These are phyloP conservation scores for Leccinum fallax DNA, from an alignment of 1,284 basidiomycete genomes.

Conservation along the genomic window DNA sequence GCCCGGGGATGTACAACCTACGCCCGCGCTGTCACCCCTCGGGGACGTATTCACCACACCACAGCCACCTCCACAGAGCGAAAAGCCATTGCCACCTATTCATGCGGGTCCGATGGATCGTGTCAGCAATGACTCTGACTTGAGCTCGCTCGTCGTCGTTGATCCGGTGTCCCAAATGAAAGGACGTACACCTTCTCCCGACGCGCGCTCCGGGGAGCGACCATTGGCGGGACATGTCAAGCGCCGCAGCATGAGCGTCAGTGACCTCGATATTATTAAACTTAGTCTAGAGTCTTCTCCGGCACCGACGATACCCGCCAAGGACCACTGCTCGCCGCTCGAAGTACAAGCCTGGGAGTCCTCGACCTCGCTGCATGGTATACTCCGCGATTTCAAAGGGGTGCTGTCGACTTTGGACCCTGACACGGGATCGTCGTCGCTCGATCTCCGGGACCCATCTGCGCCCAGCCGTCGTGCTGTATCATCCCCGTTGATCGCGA, in stretches of 20 bases:
- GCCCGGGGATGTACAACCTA: slow-evolving; percentile 48
- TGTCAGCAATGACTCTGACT: slow-evolving; percentile 48
- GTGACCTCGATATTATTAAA: slow-evolving; percentile 63
- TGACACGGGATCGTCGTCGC: slow-evolving; percentile 44
- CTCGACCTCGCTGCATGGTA: slow-evolving; percentile 53
- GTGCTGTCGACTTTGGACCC: slow-evolving; percentile 67
- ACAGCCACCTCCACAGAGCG: slow-evolving; percentile 35
- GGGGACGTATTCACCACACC: slow-evolving; percentile 53
- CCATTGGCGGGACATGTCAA: slow-evolving; percentile 42
- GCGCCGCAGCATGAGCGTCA: slow-evolving; percentile 75
- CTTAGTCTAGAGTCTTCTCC: slow-evolving; percentile 40
- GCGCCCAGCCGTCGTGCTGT: slow-evolving; percentile 50
- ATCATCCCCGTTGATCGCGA: slow-evolving; percentile 28
- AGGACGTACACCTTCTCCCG: slow-evolving; percentile 28
- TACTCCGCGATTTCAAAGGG: slow-evolving; percentile 70
- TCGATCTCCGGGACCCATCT: slow-evolving; percentile 67
- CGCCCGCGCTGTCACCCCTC: slow-evolving; percentile 45
- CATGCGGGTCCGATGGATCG: slow-evolving; percentile 38
- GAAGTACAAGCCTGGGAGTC: slow-evolving; percentile 46
- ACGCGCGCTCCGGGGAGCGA: slow-evolving; percentile 31
- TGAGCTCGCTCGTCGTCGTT: slow-evolving; percentile 57
- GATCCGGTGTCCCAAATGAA: slow-evolving; percentile 45
- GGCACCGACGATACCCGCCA: slow-evolving; percentile 40
- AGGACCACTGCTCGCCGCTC: slow-evolving; percentile 28
- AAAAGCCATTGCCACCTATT: slow-evolving; percentile 68